A percentile compares a stretch with the other conserved stretches of the same genome.
These are phyloP conservation scores for Skeletonema tropicum DNA, from an alignment of 108 stramenopile genomes.

Conservation along the genomic window DNA sequence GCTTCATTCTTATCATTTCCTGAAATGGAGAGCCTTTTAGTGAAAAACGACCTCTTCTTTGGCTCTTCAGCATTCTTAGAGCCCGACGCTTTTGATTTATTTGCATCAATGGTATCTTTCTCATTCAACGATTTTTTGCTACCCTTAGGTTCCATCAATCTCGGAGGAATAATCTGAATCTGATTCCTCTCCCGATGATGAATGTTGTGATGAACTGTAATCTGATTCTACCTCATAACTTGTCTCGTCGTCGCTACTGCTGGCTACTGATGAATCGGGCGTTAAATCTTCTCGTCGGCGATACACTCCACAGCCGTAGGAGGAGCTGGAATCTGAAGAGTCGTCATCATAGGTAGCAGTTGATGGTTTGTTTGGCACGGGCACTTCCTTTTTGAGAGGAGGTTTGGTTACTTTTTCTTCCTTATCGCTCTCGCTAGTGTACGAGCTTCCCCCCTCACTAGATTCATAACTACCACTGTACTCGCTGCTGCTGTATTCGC, in stretches of 20 bases:
- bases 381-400: neutral
- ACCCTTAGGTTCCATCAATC: neutral
- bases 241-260: neutral
- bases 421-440: neutral
- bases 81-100: neutral
- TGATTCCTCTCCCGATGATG: neutral
- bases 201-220: neutral
- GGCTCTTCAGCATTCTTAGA: neutral
- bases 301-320: neutral
- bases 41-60: neutral
- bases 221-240: neutral
- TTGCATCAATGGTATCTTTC: neutral
- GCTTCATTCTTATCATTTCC: neutral
- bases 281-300: constrained; percentile 1
- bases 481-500: neutral
- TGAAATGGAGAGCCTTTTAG: neutral
- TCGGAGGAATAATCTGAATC: neutral
- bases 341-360: neutral
- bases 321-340: neutral
- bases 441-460: constrained; percentile 2
- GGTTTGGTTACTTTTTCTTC: neutral
- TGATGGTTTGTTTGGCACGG: neutral
- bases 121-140: neutral
- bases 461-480: neutral
- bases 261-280: constrained; percentile 1